Conservation (phyloP, 768 basidiomycete genomes). For the Mycena olivaceomarginata region DNA sequence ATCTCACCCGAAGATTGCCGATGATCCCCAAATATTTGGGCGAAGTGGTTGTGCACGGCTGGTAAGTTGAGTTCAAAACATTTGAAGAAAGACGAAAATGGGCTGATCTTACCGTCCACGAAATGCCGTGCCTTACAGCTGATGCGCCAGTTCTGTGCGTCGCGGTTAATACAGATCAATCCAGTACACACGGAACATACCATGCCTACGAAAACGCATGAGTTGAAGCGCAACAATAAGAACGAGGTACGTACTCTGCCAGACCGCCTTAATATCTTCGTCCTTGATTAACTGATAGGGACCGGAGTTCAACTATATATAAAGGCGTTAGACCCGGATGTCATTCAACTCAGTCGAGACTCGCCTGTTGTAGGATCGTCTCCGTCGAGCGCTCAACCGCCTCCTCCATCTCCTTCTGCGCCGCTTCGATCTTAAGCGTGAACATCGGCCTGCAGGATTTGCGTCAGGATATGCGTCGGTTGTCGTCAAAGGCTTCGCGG, state of each 20-base stretch:
- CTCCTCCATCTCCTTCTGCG: conserved; percentile 42
- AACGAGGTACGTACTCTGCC: conserved; percentile 28
- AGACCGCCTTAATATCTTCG: conserved; percentile 45
- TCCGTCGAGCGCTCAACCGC: conserved; percentile 40
- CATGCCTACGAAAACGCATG: conserved; percentile 18
- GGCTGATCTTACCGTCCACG: conserved; percentile 37
- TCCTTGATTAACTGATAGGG: conserved; percentile 46
- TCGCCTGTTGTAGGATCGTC: conserved; percentile 38
- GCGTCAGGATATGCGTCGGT: background rate
- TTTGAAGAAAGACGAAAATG: background rate
- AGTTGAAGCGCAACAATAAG: background rate
- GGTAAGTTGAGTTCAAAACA: background rate
- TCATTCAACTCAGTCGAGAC: background rate
- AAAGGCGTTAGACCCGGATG: background rate
- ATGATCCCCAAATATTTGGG: conserved; percentile 42
- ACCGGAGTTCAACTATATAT: conserved; percentile 39
- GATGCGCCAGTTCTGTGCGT: conserved; percentile 43
- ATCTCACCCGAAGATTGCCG: conserved; percentile 9
- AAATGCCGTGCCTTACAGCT: conserved; percentile 46
- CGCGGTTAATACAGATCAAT: background rate
- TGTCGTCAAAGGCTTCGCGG: background rate
- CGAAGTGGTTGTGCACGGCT: conserved; percentile 49
- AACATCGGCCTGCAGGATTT: conserved; percentile 29
- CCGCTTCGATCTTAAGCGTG: conserved; percentile 38
- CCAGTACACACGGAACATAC: background rate